Percentiles rank a stretch among this genome's conserved stretches.
phyloP scores from a whole-genome alignment of 2,329 filamentous ascomycete genomes.

The Ramularia collo-cygni region DNA sequence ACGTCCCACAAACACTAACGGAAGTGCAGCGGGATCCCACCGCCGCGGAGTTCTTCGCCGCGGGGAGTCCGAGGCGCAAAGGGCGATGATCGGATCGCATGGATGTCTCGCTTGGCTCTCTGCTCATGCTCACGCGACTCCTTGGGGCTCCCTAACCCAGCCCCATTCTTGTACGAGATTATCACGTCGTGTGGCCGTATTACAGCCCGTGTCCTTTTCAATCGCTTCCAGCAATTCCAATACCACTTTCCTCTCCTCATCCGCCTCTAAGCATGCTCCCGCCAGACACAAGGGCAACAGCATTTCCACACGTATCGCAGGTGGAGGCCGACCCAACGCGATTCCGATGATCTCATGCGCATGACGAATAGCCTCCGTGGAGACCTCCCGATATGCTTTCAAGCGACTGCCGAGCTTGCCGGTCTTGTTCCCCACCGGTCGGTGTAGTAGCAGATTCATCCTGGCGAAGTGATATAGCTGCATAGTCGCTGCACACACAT shows the following conservation, averaged over 20 bases:
- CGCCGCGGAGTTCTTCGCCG: too few relatives aligned
- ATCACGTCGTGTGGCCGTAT: constrained; percentile 52
- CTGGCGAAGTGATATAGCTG: constrained; percentile 60
- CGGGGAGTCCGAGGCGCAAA: too few relatives aligned
- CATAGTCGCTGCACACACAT: constrained; percentile 59
- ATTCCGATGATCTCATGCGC: constrained; percentile 57
- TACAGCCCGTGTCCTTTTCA: constrained; percentile 56
- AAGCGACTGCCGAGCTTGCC: constrained; percentile 43
- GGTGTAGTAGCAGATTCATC: constrained; percentile 52
- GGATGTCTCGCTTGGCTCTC: too few relatives aligned
- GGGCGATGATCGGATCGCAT: too few relatives aligned
- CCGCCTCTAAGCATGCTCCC: constrained; percentile 52
- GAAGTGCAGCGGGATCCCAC: too few relatives aligned
- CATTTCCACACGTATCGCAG: constrained; percentile 51
- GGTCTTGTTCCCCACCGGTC: constrained; percentile 44
- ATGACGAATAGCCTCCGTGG: constrained; percentile 49
- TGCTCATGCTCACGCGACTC: constrained; percentile 9
- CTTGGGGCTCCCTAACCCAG: constrained; percentile 18
- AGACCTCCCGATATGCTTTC: constrained; percentile 50
- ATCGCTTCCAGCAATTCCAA: constrained; percentile 55
- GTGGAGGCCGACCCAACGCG: constrained; percentile 49
- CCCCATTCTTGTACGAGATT: constrained; percentile 46
- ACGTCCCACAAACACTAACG: too few relatives aligned
- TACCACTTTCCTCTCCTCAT: constrained; percentile 49
- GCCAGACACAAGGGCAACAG: constrained; percentile 54